Evolutionary conservation across 371 early-diverging fungal genomes (phyloP), one percentile per base, ranked within the genome.

Genomic region (Mucor sp.): DNA sequence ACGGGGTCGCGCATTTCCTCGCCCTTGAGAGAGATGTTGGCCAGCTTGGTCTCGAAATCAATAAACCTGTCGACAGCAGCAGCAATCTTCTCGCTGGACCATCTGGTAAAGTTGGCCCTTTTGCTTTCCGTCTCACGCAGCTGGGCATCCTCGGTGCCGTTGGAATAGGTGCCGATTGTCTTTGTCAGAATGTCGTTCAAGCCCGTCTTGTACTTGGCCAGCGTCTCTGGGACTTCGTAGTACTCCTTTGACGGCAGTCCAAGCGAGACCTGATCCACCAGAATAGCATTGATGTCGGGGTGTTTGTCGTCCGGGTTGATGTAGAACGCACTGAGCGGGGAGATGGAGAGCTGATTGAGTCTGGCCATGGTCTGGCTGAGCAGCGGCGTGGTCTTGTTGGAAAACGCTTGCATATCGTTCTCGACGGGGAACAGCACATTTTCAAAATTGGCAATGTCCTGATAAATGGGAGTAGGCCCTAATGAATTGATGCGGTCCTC

Each of bases 241-340:
- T 88, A 88, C 43, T 86, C 84, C 56, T 85, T 88, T n/a, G 87
- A 82, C 12, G 88, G 88, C 28, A 86, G 63, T 1, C 75, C 74
- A 14, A 85, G 68, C 0, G 71, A 77, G 4, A 74, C 73, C 62
- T 88, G 87, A 6, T 50, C 59, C 15, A 89, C 58, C 9, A 61
- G 61, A 32, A 89, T 70, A 14, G 69, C 63, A 66, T 81, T 73
- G 7, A 39, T 43, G 19, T 71, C 63, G 7, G 86, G 87, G 27
- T 84, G 58, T 48, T 82, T 84, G 56, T 73, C 72, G 67, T 89
- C 89, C 5, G 76, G 59, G 12, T 68, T 75, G 4, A 85, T 75
- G 4, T 57, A 69, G 39, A 85, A 43, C 4, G 57, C 66, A 21
- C 68, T 60, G 9, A 87, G 64, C 7, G 78, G 65, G 19, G 70